These are phyloP conservation scores for Gigaspora rosea DNA, from an alignment of 192 early-diverging fungal species.

Conservation along the genomic window DNA sequence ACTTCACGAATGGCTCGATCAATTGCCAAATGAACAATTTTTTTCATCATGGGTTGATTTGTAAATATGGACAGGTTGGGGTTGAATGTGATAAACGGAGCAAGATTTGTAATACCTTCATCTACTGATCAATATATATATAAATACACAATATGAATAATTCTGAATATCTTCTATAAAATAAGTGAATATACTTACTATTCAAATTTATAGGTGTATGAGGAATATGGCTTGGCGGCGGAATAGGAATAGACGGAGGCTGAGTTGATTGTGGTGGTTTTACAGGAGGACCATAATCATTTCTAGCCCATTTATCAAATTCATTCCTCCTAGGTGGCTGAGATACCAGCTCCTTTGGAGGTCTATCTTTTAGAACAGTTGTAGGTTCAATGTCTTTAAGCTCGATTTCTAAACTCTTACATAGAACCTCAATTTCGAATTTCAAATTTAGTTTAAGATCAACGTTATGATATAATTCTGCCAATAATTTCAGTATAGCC, in stretches of 20 bases:
- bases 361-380: conserved; percentile 64
- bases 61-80: conserved; percentile 78
- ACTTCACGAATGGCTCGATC: conserved; percentile 88
- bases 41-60: conserved; percentile 83
- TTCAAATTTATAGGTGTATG: background rate
- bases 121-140: background rate
- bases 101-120: conserved; percentile 44
- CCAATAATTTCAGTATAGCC: conserved; percentile 88
- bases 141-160: no score
- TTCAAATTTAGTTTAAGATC: conserved; percentile 94
- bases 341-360: conserved; percentile 44
- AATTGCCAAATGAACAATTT: conserved; percentile 84
- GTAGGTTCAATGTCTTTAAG: conserved; percentile 77
- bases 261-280: background rate
- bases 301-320: conserved; percentile 45
- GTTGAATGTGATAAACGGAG: conserved; percentile 75
- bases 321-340: conserved; percentile 36
- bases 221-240: background rate
- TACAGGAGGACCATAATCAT: conserved; percentile 33
- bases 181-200: background rate
- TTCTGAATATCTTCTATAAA: no score
- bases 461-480: conserved; percentile 91
- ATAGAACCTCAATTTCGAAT: conserved; percentile 98
- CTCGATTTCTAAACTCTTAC: conserved; percentile 85
- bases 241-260: background rate